A percentile compares a stretch with the other conserved stretches of the same genome.
phyloP scores from a whole-genome alignment of 148 eudicot species.

The Pouteria glomerata region DNA sequence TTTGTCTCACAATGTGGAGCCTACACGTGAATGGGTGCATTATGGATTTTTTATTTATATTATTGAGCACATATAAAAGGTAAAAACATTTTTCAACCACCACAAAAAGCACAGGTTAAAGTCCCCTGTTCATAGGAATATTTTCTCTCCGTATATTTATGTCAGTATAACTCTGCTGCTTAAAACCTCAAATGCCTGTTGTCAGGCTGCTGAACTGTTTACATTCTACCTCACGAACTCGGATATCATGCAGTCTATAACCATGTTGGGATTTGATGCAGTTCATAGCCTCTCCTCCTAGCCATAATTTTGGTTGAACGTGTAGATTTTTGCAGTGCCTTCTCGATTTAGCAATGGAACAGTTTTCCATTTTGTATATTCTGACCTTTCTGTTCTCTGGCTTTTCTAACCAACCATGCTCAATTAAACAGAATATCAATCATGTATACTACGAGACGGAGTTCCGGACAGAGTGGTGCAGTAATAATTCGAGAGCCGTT shows the following conservation, averaged over 20 bases:
- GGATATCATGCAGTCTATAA: too few relatives aligned
- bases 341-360: too few relatives aligned
- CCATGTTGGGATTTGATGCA: too few relatives aligned
- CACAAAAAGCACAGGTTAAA: too few relatives aligned
- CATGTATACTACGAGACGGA: slow-evolving; percentile 83
- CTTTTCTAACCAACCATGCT: not conserved
- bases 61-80: too few relatives aligned
- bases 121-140: too few relatives aligned
- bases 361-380: not conserved
- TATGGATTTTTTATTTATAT: not conserved
- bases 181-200: not conserved
- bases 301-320: too few relatives aligned
- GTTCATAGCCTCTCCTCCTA: not conserved
- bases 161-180: not conserved
- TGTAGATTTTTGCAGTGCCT: too few relatives aligned
- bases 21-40: not conserved
- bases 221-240: too few relatives aligned
- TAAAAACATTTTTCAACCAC: too few relatives aligned
- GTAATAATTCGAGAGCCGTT: slow-evolving; percentile 56
- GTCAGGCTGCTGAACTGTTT: not conserved
- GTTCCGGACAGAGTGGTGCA: slow-evolving; percentile 88
- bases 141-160: not conserved
- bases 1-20: too few relatives aligned
- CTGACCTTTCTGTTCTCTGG: not conserved
- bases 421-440: slow-evolving; percentile 54